A percentile compares a stretch with the other conserved stretches of the same genome.
These are phyloP conservation scores for Leccinum subtestaceum DNA, from an alignment of 768 basidiomycete species.

Conservation along the genomic window DNA sequence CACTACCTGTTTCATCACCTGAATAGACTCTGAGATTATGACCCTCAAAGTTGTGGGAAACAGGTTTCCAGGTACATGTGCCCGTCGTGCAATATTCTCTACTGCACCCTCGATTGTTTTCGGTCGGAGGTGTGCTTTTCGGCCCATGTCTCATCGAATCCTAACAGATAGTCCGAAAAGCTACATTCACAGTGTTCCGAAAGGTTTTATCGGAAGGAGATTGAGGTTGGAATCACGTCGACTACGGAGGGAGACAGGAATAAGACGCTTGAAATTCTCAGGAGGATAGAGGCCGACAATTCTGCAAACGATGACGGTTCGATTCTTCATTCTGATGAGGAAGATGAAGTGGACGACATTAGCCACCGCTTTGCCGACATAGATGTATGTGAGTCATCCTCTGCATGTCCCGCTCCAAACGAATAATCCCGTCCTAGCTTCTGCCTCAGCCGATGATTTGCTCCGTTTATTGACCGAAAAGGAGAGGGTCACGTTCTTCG, in stretches of 20 bases:
- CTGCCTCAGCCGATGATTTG: slow-evolving; percentile 52
- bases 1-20: background rate
- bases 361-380: slow-evolving; percentile 50
- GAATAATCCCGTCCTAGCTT: slow-evolving; percentile 38
- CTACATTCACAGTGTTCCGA: slow-evolving; percentile 76
- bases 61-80: slow-evolving; percentile 81
- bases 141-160: background rate
- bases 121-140: slow-evolving; percentile 55
- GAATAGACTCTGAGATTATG: slow-evolving; percentile 2
- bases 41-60: slow-evolving; percentile 57
- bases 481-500: slow-evolving; percentile 60
- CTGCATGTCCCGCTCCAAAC: background rate
- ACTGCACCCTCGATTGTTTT: slow-evolving; percentile 81
- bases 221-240: slow-evolving; percentile 60
- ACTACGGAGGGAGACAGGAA: slow-evolving; percentile 55
- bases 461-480: slow-evolving; percentile 60
- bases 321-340: slow-evolving; percentile 34
- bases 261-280: slow-evolving; percentile 68
- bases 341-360: slow-evolving; percentile 44
- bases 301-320: slow-evolving; percentile 37
- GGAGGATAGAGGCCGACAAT: slow-evolving; percentile 66
- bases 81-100: slow-evolving; percentile 74
- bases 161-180: slow-evolving; percentile 26
- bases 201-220: slow-evolving; percentile 72
- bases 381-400: slow-evolving; percentile 53